Conservation (phyloP, 306 rosid species). For the Acacia confusa region DNA sequence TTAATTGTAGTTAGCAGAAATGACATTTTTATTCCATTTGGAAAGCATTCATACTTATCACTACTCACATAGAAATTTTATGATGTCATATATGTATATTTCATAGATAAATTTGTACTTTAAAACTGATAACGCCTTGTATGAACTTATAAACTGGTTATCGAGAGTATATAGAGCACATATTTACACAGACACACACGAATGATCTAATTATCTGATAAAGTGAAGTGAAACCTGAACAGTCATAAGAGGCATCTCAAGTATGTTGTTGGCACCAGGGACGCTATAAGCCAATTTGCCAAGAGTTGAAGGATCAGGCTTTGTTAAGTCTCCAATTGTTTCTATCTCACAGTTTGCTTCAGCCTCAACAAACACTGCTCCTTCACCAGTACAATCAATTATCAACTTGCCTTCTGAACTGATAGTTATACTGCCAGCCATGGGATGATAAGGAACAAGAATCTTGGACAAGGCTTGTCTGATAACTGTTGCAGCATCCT, state of each 20-base stretch:
- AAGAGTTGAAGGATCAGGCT: conserved; percentile 62
- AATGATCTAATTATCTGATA: neutral
- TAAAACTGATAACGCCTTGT: no score
- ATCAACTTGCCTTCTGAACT: conserved; percentile 78
- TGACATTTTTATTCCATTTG: no score
- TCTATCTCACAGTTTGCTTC: conserved; percentile 62
- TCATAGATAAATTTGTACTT: neutral
- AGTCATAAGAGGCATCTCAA: conserved; percentile 77
- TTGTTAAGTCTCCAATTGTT: conserved; percentile 50
- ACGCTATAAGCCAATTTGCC: conserved; percentile 65
- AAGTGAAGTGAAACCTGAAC: conserved; percentile 59
- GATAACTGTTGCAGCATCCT: conserved; percentile 48
- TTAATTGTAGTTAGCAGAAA: no score
- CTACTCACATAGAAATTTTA: no score
- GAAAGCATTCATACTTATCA: no score
- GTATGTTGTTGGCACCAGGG: conserved; percentile 70
- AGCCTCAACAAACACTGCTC: conserved; percentile 85
- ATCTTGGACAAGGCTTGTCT: conserved; percentile 47
- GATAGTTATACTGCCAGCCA: conserved; percentile 54
- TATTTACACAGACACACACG: no score
- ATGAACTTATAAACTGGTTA: no score
- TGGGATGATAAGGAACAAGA: conserved; percentile 42
- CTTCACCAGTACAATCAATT: conserved; percentile 73
- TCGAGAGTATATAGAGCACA: no score
- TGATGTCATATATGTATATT: no score